These are phyloP conservation scores for Daphne laureola DNA, from an alignment of 441 rosid species.

Conservation along the genomic window DNA sequence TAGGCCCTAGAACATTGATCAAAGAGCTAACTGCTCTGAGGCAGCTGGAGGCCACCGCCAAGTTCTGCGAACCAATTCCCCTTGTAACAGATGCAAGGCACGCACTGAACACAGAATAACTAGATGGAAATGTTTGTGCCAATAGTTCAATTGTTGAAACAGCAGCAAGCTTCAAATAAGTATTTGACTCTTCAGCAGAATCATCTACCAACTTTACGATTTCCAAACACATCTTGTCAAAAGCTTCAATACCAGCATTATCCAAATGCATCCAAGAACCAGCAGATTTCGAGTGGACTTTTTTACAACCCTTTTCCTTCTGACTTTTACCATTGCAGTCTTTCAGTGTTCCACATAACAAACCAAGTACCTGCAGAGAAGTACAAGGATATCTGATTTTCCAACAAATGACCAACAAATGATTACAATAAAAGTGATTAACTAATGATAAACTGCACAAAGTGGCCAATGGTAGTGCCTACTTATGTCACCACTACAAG, in stretches of 20 bases:
- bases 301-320: slow-evolving; percentile 43
- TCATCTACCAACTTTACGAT: slow-evolving; percentile 61
- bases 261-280: slow-evolving; percentile 55
- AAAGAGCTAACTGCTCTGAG: slow-evolving; percentile 73
- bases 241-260: slow-evolving; percentile 43
- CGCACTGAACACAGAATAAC: slow-evolving; percentile 56
- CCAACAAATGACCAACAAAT: no score
- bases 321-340: slow-evolving; percentile 34
- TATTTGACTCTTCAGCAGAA: slow-evolving; percentile 37
- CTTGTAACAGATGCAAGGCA: slow-evolving; percentile 64
- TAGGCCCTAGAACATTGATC: slow-evolving; percentile 81
- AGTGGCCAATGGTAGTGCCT: no score
- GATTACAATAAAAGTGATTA: no score
- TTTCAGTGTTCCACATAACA: slow-evolving; percentile 65
- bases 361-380: slow-evolving; percentile 64
- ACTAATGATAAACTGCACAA: no score
- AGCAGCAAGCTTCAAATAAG: slow-evolving; percentile 61
- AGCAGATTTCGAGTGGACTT: slow-evolving; percentile 22
- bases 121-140: slow-evolving; percentile 60
- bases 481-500: no score
- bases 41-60: slow-evolving; percentile 69
- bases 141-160: slow-evolving; percentile 74
- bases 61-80: slow-evolving; percentile 52
- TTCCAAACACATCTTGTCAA: slow-evolving; percentile 54
- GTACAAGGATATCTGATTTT: neutral